Evolutionary conservation across 768 basidiomycete species (phyloP).

Genomic region (Boletus rubescentipes): DNA sequence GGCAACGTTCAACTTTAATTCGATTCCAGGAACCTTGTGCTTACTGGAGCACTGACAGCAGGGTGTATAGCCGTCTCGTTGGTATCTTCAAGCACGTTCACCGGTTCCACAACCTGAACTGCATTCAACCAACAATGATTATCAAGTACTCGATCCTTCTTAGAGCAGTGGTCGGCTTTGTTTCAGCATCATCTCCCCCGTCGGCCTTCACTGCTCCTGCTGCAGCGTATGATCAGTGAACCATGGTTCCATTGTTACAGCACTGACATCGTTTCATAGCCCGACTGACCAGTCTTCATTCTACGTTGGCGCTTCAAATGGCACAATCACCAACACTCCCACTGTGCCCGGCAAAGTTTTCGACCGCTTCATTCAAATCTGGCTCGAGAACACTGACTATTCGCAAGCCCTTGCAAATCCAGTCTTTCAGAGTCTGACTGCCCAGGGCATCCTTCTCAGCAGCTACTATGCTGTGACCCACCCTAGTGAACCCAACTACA

Average conservation of each 20-base stretch:
- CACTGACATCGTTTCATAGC: constrained; percentile 14
- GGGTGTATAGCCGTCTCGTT: constrained; percentile 10
- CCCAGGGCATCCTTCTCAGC: constrained; percentile 48
- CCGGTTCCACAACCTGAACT: neutral
- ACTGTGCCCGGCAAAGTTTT: constrained; percentile 44
- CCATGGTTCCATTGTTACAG: neutral
- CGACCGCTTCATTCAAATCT: constrained; percentile 53
- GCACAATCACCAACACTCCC: constrained; percentile 39
- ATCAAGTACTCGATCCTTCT: constrained; percentile 14
- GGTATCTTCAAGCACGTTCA: neutral
- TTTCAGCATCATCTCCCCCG: constrained; percentile 20
- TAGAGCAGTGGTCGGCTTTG: constrained; percentile 11
- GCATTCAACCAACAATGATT: constrained; percentile 15
- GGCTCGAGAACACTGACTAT: constrained; percentile 66
- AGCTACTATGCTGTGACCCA: constrained; percentile 53
- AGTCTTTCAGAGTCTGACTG: constrained; percentile 39
- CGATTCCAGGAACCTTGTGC: constrained; percentile 16
- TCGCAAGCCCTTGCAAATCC: constrained; percentile 25
- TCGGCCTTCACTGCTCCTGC: constrained; percentile 32
- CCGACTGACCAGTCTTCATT: constrained; percentile 34
- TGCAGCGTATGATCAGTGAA: constrained; percentile 20
- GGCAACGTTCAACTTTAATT: no score
- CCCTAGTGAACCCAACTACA: constrained; percentile 63
- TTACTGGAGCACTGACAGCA: neutral
- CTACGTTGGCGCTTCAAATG: constrained; percentile 44